phyloP scores from a whole-genome alignment of 257 asterid genomes.

The Handroanthus guayacan region DNA sequence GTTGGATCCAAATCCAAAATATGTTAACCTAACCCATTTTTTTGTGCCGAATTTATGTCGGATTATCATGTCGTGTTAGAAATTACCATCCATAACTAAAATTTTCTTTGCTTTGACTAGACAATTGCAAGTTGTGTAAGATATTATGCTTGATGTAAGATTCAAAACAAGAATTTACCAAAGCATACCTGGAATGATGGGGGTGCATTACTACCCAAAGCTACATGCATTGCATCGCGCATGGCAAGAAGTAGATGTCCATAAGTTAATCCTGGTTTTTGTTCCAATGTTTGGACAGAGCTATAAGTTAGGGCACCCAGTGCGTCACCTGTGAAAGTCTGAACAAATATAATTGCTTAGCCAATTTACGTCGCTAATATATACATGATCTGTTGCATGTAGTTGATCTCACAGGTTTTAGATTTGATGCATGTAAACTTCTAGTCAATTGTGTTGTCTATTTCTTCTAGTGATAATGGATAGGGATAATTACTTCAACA shows the following conservation, averaged over 20 bases:
- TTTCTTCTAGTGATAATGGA: no score
- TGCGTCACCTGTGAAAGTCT: conserved; percentile 74
- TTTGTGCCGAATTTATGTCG: no score
- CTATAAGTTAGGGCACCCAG: conserved; percentile 77
- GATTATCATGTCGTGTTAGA: no score
- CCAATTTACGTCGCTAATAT: background rate
- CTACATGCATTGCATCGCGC: conserved; percentile 55
- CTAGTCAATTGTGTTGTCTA: no score
- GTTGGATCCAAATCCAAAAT: no score
- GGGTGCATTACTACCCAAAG: conserved; percentile 42
- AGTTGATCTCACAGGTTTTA: background rate
- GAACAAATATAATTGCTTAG: conserved; percentile 33
- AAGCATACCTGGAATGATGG: conserved; percentile 53
- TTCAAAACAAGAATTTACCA: background rate
- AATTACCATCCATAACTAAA: background rate
- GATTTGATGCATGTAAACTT: background rate
- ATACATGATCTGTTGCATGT: background rate
- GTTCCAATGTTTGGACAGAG: conserved; percentile 62
- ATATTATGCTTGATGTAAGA: conserved; percentile 8
- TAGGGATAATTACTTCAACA: no score
- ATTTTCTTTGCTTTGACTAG: background rate
- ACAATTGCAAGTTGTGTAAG: background rate
- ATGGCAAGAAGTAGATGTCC: conserved; percentile 57
- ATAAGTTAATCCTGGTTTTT: conserved; percentile 60
- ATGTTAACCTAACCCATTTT: no score